Evolutionary conservation across 192 early-diverging fungal species (phyloP), one percentile per base, ranked within the genome.

Genomic region (Coemansia sp.): DNA sequence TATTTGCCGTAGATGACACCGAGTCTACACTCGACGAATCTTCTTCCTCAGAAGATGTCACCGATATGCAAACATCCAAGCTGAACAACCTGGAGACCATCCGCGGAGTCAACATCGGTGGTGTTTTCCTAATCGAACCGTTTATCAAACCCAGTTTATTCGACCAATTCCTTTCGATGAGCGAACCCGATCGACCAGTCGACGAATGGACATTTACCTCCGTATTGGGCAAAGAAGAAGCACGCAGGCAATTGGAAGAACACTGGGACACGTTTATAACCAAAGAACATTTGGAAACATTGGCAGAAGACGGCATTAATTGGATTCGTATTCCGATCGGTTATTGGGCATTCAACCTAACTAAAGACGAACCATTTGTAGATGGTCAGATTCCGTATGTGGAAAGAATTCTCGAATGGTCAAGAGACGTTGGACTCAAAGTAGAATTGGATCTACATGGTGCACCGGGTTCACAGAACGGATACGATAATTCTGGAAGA

Each of bases 181-280:
- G 48, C 9, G 55, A 33, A 11, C 55, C 69, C 18, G 72, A 80
- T 8, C 41, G 70, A 35, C 86, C 85, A 2, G 67, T 80, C 6
- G 87, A 88, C 64, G 86, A 88, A 62, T 88, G 86, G 85, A 83
- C 82, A 8, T 86, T 88, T 39, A 70, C 71, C 0, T 67, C 70
- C 1, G 53, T 78, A 6, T 67, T 85, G 41, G 75, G 78, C 28
- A 78, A 86, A 35, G 63, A 59, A 2, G 83, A 85, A 32, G 78
- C 77, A 60, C 70, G 57, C 51, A 75, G 33, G 12, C 72, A 76
- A 66, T 77, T 71, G n/a, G 71, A 79, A 14, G 59, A 75, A 6
- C 87, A 88, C 67, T 88, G 86, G 86, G 79, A 86, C 51, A 81
- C 77, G 8, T 88, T 86, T 78, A 79, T 88, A 17, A 86, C 85